Evolutionary conservation across 176 grass and related monocot genomes (phyloP).

Genomic region (Tillandsia fasciculata): DNA sequence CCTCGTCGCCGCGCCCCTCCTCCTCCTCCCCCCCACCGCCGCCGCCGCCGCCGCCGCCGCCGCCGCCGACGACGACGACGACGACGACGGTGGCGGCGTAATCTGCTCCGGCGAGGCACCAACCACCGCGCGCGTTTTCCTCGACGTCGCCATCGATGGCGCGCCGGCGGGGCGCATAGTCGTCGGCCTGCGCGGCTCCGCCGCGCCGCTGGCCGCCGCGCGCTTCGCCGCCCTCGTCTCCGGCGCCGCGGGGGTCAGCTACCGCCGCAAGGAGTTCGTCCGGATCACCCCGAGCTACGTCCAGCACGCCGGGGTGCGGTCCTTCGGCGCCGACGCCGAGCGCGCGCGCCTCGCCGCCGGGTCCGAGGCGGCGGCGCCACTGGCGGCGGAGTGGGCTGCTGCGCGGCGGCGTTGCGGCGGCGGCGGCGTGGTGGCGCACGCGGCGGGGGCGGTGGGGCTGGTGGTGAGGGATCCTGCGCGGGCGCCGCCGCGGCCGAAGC

Average conservation of each 20-base stretch:
- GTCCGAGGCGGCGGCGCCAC: constrained; percentile 22
- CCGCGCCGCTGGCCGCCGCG: constrained; percentile 40
- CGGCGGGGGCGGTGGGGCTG: constrained; percentile 50
- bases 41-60: constrained; percentile 6
- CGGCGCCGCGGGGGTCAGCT: constrained; percentile 50
- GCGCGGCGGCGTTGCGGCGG: constrained; percentile 28
- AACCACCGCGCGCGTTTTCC: constrained; percentile 45
- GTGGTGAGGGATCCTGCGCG: constrained; percentile 65
- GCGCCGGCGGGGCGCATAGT: constrained; percentile 68
- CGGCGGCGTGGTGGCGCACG: constrained; percentile 13
- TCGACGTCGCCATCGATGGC: constrained; percentile 80
- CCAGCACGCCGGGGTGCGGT: constrained; percentile 64
- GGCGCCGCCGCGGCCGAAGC: constrained; percentile 71
- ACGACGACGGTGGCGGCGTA: not conserved
- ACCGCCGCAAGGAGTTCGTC: constrained; percentile 85
- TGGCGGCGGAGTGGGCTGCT: constrained; percentile 45
- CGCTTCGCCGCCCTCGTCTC: constrained; percentile 48
- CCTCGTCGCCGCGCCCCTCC: constrained; percentile 17
- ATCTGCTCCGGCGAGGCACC: constrained; percentile 12
- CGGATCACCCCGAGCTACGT: constrained; percentile 75
- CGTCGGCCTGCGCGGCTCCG: constrained; percentile 51
- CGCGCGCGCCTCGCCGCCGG: constrained; percentile 15
- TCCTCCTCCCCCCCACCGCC: constrained; percentile 21
- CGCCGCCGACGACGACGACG: constrained; percentile 16
- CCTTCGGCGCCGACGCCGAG: constrained; percentile 35